Evolutionary conservation across 1,139 yeast genomes (phyloP).

Genomic region (Yueomyces sp.): DNA sequence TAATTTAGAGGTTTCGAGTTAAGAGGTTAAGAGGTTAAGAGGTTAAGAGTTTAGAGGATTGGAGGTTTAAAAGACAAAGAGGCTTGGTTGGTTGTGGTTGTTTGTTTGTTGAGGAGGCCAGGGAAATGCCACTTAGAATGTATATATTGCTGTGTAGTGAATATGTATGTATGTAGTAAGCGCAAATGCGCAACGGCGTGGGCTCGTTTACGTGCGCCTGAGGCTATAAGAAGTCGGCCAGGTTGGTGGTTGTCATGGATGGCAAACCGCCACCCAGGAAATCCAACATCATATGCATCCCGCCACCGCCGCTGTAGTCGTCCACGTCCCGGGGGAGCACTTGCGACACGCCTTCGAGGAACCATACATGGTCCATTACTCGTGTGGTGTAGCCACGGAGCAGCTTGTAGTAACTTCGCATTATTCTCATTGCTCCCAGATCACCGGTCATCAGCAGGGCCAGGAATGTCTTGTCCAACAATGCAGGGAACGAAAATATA

Average conservation of each 20-base stretch:
- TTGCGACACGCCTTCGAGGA: conserved; percentile 79
- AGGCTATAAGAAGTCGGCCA: conserved; percentile 19
- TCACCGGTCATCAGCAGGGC: conserved; percentile 75
- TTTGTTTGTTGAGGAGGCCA: too few relatives aligned
- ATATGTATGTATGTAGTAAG: too few relatives aligned
- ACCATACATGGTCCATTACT: conserved; percentile 87
- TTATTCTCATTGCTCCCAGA: conserved; percentile 73
- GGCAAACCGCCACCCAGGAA: conserved; percentile 69
- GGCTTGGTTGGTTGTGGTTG: too few relatives aligned
- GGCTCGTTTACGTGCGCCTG: not conserved
- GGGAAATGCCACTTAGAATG: too few relatives aligned
- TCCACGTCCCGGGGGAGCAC: conserved; percentile 79
- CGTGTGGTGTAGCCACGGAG: conserved; percentile 72
- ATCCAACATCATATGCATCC: conserved; percentile 84
- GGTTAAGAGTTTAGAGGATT: too few relatives aligned
- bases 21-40: too few relatives aligned
- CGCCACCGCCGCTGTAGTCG: conserved; percentile 76
- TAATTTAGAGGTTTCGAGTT: too few relatives aligned
- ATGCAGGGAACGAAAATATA: conserved; percentile 87
- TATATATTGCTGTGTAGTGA: too few relatives aligned
- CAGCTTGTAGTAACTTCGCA: conserved; percentile 76
- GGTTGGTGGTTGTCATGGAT: conserved; percentile 36
- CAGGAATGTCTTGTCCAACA: conserved; percentile 67
- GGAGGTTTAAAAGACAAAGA: too few relatives aligned
- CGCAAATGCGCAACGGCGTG: too few relatives aligned